Evolutionary conservation across 2,329 filamentous ascomycete species (phyloP).

Genomic region (Colletotrichum spaethianum): DNA sequence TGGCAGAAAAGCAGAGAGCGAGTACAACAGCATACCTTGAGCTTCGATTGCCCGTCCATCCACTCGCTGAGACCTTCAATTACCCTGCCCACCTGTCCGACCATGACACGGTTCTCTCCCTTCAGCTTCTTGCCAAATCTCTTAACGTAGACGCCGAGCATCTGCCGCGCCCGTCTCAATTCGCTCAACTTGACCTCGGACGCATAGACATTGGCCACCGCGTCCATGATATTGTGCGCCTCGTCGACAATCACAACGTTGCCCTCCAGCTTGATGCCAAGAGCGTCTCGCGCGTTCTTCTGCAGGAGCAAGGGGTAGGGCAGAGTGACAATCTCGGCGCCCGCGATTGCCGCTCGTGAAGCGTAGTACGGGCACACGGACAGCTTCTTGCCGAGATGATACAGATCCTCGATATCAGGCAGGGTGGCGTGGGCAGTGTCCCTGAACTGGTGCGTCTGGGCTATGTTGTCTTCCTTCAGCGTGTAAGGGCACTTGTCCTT

Average conservation of each 20-base stretch:
- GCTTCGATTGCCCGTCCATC: constrained; percentile 68
- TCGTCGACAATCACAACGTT: constrained; percentile 98
- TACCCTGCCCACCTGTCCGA: constrained; percentile 88
- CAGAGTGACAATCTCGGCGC: constrained; percentile 90
- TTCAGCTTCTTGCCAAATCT: constrained; percentile 91
- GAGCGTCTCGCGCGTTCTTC: constrained; percentile 86
- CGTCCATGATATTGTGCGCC: constrained; percentile 98
- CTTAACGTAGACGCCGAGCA: constrained; percentile 86
- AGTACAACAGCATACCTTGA: constrained; percentile 57
- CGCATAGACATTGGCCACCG: constrained; percentile 89
- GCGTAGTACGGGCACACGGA: constrained; percentile 96
- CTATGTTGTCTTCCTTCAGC: constrained; percentile 82
- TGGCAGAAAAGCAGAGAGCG: no score
- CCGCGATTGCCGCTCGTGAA: constrained; percentile 85
- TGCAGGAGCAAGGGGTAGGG: constrained; percentile 94
- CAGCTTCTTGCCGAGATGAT: constrained; percentile 81
- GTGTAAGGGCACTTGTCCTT: constrained; percentile 81
- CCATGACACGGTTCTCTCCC: constrained; percentile 91
- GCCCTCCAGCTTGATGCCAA: constrained; percentile 87
- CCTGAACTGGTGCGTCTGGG: constrained; percentile 83
- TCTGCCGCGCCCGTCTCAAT: constrained; percentile 78
- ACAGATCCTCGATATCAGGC: constrained; percentile 94
- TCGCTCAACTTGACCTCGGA: constrained; percentile 82
- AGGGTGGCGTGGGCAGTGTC: constrained; percentile 88
- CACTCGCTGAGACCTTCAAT: constrained; percentile 83